Conservation (phyloP, 148 eudicot genomes). For the Diospyros kaki region DNA sequence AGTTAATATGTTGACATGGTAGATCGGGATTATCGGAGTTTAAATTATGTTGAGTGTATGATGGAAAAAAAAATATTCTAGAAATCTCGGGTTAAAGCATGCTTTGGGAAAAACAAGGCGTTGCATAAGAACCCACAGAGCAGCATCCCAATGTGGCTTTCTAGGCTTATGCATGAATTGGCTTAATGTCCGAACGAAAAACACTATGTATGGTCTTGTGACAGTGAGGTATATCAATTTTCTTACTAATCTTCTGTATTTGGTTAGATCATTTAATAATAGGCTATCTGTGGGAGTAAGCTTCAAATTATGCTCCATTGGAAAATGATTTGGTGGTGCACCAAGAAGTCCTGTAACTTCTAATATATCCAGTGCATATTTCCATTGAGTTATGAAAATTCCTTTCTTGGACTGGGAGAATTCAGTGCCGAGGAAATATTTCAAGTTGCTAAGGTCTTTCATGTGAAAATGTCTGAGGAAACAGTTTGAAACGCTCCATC, state of each 20-base stretch:
- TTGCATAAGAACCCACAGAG: background rate
- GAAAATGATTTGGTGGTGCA: background rate
- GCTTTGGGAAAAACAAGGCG: background rate
- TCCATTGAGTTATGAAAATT: background rate
- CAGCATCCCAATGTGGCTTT: background rate
- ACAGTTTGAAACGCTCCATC: background rate
- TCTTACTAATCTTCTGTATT: too few species aligned
- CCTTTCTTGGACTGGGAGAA: background rate
- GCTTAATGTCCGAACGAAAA: background rate
- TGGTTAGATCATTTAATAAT: background rate
- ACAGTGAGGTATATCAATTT: background rate
- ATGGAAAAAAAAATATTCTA: too few species aligned
- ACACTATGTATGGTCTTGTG: background rate
- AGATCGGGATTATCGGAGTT: too few species aligned
- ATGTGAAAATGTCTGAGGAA: too few species aligned
- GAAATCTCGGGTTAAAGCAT: too few species aligned
- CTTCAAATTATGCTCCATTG: conserved; percentile 4
- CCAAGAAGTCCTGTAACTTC: background rate
- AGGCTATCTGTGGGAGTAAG: background rate
- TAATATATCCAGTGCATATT: background rate
- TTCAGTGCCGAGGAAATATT: conserved; percentile 4
- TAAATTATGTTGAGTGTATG: too few species aligned
- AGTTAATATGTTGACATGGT: too few species aligned
- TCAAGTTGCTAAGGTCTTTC: background rate
- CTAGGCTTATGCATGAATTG: too few species aligned